phyloP scores from a whole-genome alignment of 2,329 filamentous ascomycete species.

The Calonectria ilicicola region DNA sequence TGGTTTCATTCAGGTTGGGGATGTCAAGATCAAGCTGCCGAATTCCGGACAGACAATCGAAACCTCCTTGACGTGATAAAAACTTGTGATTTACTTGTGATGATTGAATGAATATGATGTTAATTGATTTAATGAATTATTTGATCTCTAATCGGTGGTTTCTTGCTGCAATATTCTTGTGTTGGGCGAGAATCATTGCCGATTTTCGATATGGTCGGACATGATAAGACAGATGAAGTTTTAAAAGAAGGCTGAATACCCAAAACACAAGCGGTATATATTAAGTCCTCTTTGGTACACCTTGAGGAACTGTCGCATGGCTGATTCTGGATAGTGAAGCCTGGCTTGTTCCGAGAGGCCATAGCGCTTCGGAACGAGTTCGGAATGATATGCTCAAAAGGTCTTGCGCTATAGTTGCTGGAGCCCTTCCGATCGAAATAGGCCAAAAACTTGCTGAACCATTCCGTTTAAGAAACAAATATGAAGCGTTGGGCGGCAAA shows the following conservation, averaged over 20 bases:
- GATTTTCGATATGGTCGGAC: no score
- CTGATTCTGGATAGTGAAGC: no score
- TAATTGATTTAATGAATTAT: background rate
- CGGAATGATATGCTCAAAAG: background rate
- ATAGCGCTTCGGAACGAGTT: background rate
- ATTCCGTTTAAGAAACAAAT: conserved; percentile 51
- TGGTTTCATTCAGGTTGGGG: background rate
- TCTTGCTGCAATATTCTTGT: no score
- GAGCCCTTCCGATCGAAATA: conserved; percentile 72
- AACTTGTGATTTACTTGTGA: background rate
- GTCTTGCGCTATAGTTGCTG: conserved; percentile 48
- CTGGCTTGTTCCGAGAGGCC: no score
- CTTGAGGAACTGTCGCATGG: no score
- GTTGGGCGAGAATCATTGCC: no score
- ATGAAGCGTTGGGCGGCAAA: conserved; percentile 37
- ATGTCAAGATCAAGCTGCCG: background rate
- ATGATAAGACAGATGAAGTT: no score
- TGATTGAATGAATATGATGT: background rate
- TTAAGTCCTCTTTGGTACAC: no score
- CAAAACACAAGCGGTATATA: no score
- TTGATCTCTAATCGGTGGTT: no score
- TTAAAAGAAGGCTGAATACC: no score
- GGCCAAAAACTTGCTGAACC: conserved; percentile 83
- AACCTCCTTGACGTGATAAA: background rate
- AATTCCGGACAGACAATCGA: background rate